phyloP scores from a whole-genome alignment of 2,329 filamentous ascomycete species.

The Periconia digitata region DNA sequence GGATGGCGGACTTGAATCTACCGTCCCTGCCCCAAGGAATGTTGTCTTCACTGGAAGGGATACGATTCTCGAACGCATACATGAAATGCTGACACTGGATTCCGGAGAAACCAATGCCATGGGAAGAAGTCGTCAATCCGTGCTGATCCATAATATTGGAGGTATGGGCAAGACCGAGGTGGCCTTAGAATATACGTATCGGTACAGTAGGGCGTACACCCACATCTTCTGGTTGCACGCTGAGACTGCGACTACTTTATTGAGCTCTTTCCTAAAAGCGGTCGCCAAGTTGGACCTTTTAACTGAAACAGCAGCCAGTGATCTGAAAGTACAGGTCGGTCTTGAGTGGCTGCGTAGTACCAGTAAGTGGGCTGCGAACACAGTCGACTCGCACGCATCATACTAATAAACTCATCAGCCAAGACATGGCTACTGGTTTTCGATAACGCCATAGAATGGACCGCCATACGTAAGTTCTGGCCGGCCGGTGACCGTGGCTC shows the following conservation, averaged over 20 bases:
- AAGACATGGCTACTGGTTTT: slow-evolving; percentile 3
- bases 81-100: background rate
- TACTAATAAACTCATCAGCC: background rate
- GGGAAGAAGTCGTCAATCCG: too few species aligned
- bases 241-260: background rate
- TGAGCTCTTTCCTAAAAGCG: background rate
- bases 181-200: slow-evolving; percentile 4
- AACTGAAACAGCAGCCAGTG: background rate
- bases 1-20: too few species aligned
- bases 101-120: background rate
- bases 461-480: background rate
- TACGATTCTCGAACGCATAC: background rate
- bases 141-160: slow-evolving; percentile 2
- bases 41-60: background rate
- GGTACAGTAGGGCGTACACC: background rate
- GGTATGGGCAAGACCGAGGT: slow-evolving; percentile 6
- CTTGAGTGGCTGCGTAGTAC: background rate
- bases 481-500: background rate
- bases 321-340: background rate
- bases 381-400: background rate
- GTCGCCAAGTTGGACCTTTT: background rate
- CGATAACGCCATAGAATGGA: background rate
- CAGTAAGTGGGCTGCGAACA: background rate
- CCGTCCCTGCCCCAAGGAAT: background rate
- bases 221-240: slow-evolving; percentile 1